These are phyloP conservation scores for Schizosaccharomyces pombe DNA, from an alignment of 805 yeast genomes.

Conservation along the genomic window DNA sequence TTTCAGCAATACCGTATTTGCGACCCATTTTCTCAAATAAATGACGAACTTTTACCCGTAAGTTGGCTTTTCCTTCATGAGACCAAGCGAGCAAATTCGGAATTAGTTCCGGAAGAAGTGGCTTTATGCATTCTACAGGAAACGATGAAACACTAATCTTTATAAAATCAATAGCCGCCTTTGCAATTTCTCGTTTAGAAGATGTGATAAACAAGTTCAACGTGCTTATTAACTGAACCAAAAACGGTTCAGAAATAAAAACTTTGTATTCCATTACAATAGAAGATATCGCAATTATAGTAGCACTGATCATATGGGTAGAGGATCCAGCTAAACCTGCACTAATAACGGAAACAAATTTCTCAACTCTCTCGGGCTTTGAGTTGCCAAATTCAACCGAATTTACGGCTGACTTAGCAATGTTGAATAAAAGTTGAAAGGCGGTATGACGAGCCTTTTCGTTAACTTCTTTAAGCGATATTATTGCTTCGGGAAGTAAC, in stretches of 20 bases:
- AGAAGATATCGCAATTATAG: constrained; percentile 73
- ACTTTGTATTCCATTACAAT: constrained; percentile 45
- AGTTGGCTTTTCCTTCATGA: constrained; percentile 86
- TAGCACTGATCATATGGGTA: constrained; percentile 93
- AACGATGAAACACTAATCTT: constrained; percentile 68
- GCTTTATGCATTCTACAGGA: constrained; percentile 51
- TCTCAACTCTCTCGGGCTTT: constrained; percentile 28
- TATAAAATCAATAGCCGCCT: constrained; percentile 80
- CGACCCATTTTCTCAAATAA: constrained; percentile 76
- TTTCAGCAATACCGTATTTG: constrained; percentile 69
- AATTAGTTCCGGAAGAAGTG: constrained; percentile 41
- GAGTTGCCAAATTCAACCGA: constrained; percentile 45
- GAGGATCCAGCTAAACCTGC: constrained; percentile 91
- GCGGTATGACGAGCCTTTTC: constrained; percentile 75
- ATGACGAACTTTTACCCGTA: constrained; percentile 79
- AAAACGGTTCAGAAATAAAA: constrained; percentile 35
- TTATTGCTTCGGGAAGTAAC: constrained; percentile 62
- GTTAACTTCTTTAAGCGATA: constrained; percentile 76
- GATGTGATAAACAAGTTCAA: constrained; percentile 78
- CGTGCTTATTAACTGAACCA: constrained; percentile 59
- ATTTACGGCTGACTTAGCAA: constrained; percentile 44
- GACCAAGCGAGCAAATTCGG: constrained; percentile 71
- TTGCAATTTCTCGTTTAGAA: constrained; percentile 77
- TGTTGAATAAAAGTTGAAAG: constrained; percentile 45
- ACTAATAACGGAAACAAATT: constrained; percentile 67